A percentile compares a stretch with the other conserved stretches of the same genome.
Evolutionary conservation across 495 filamentous ascomycete species (phyloP).

Genomic region (Penicillium lividum): DNA sequence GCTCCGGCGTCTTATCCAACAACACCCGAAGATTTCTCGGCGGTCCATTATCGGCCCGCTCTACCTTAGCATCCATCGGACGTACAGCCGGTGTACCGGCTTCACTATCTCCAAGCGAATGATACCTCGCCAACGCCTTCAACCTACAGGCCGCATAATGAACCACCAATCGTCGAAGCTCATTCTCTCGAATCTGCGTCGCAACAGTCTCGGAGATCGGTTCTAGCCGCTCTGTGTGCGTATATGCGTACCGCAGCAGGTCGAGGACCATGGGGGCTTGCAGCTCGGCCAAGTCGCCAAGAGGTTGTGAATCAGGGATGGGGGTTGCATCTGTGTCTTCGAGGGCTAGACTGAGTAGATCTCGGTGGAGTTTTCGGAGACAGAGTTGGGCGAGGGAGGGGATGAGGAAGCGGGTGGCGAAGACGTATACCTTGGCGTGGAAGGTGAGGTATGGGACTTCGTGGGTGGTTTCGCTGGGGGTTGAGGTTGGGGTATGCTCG

Average conservation of each 20-base stretch:
- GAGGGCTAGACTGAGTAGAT: constrained; percentile 37
- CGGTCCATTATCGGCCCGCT: constrained; percentile 23
- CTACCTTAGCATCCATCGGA: constrained; percentile 19
- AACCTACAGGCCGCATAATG: constrained; percentile 50
- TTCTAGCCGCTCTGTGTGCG: constrained; percentile 44
- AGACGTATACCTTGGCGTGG: constrained; percentile 51
- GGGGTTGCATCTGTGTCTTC: constrained; percentile 18
- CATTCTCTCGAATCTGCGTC: constrained; percentile 48
- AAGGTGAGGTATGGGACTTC: constrained; percentile 46
- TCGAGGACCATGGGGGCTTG: constrained; percentile 43
- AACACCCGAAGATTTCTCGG: constrained; percentile 38
- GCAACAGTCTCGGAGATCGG: constrained; percentile 44
- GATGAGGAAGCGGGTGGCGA: constrained; percentile 47
- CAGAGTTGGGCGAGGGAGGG: constrained; percentile 46
- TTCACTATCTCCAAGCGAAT: constrained; percentile 33
- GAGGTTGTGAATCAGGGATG: constrained; percentile 16
- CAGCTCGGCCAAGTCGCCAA: constrained; percentile 24
- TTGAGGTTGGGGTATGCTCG: constrained; percentile 10
- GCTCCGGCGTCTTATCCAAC: constrained; percentile 43
- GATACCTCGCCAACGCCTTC: constrained; percentile 43
- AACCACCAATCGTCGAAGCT: constrained; percentile 44
- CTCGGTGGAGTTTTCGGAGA: constrained; percentile 43
- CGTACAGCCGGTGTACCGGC: constrained; percentile 25
- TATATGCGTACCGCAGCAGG: constrained; percentile 45
- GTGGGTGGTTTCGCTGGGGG: constrained; percentile 7